Evolutionary conservation across 169 alveolate species (phyloP), one percentile per base, ranked within the genome.

Genomic region (Plasmodium knowlesi): DNA sequence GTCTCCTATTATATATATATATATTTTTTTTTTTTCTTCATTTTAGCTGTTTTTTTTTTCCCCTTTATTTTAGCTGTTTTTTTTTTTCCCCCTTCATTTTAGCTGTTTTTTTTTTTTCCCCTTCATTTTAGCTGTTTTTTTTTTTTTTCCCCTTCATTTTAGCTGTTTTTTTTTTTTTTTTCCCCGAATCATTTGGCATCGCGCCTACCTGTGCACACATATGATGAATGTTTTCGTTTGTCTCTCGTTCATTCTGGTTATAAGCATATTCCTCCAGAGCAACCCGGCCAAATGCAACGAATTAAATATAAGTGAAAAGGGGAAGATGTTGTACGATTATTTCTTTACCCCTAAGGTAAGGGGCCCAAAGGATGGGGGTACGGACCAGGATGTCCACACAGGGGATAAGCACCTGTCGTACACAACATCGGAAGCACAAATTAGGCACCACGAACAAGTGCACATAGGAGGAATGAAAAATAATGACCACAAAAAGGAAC

Each of bases 211-310:
- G 25, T 30, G 32, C 37, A 9, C 71, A 19, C 37, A 57, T 46
- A 86, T 76, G 39, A 86, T 86, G 93, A 74, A 74, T 86, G 54
- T 25, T 12, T 34, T 19, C 32, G 43, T 86, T 76, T 54, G 19
- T 22, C 43, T 86, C 43, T 86, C 80, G 30, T 86, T 41, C 72
- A 22, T 86, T 34, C 34, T 83, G 32, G 22, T 82, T 57, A 82
- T 83, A 70, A 53, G 37, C 19, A 76, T 28, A 50, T 43, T 86
- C 80, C 70, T 50, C 22, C 61, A 41, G 61, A 32, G 67, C 34
- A 53, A 37, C 19, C 25, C 71, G 16, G 32, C 19, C 46, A 22
- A 34, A 46, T 89, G 84, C 54, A 80, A 89, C 57, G 72, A 67
- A 19, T 16, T 81, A 43, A 80, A 70, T 25, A 14, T 89, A 80